Evolutionary conservation across 805 yeast genomes (phyloP).

Genomic region (Yarrowia keelungensis): DNA sequence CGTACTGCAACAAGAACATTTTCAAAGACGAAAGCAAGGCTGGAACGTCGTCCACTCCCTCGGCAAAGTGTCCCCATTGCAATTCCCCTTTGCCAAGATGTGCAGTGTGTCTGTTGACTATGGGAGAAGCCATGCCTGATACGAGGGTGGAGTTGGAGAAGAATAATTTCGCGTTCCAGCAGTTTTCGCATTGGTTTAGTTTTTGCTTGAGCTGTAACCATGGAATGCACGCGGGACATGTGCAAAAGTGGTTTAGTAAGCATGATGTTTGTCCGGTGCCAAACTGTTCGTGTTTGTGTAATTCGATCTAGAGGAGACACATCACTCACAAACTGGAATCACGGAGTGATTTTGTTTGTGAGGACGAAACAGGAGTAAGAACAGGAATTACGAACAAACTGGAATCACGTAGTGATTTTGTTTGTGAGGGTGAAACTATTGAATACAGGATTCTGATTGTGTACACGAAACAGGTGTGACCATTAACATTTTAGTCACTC

Average conservation of each 20-base stretch:
- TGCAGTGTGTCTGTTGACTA: slow-evolving; percentile 81
- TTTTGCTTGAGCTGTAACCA: slow-evolving; percentile 91
- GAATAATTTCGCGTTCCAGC: slow-evolving; percentile 43
- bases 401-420: no score
- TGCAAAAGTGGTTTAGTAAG: slow-evolving; percentile 92
- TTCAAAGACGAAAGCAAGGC: slow-evolving; percentile 38
- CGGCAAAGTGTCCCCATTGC: slow-evolving; percentile 73
- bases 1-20: slow-evolving; percentile 70
- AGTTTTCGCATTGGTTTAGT: slow-evolving; percentile 83
- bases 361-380: no score
- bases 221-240: slow-evolving; percentile 94
- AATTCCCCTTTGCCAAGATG: slow-evolving; percentile 88
- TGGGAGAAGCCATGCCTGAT: slow-evolving; percentile 58
- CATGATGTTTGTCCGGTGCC: slow-evolving; percentile 94
- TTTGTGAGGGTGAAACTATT: no score
- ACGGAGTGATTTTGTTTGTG: no score
- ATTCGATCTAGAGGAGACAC: slow-evolving; percentile 43
- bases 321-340: slow-evolving; percentile 26
- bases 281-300: slow-evolving; percentile 85
- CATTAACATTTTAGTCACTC: no score
- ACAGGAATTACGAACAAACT: no score
- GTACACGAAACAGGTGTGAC: no score
- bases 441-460: no score
- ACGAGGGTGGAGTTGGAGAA: slow-evolving; percentile 41
- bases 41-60: neutral